Conservation (phyloP, 2,329 filamentous ascomycete genomes). For the Ascochyta rabiei region DNA sequence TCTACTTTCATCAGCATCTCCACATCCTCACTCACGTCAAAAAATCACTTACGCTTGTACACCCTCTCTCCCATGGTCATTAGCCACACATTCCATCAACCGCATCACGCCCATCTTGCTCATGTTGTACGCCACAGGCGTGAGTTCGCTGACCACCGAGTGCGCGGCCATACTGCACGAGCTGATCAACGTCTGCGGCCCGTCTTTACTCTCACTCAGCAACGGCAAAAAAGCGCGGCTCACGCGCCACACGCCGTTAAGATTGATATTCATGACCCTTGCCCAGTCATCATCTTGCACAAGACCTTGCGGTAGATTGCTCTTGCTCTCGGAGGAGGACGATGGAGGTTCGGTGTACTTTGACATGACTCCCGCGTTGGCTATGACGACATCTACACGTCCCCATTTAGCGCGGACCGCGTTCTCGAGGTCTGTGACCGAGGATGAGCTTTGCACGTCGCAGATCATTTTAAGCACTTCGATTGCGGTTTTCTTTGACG, state of each 20-base stretch:
- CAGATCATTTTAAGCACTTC: slow-evolving; percentile 31
- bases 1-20: neutral
- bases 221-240: slow-evolving; percentile 27
- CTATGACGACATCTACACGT: slow-evolving; percentile 26
- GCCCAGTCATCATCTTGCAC: slow-evolving; percentile 26
- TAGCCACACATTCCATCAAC: slow-evolving; percentile 29
- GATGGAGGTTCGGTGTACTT: slow-evolving; percentile 13
- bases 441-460: slow-evolving; percentile 16
- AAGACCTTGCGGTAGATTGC: slow-evolving; percentile 25
- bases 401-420: slow-evolving; percentile 17
- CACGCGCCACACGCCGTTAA: slow-evolving; percentile 25
- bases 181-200: slow-evolving; percentile 23
- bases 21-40: too few species aligned
- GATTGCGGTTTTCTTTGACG: slow-evolving; percentile 21
- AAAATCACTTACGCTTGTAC: slow-evolving; percentile 19
- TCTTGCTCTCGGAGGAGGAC: neutral
- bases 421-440: slow-evolving; percentile 11
- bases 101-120: slow-evolving; percentile 24
- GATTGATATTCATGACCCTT: slow-evolving; percentile 30
- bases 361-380: slow-evolving; percentile 30
- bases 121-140: slow-evolving; percentile 30
- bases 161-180: slow-evolving; percentile 23
- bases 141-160: slow-evolving; percentile 5
- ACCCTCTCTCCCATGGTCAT: slow-evolving; percentile 42
- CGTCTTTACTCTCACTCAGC: slow-evolving; percentile 10